Conservation (phyloP, 75 land plant genomes). For the Pinus albicaulis region DNA sequence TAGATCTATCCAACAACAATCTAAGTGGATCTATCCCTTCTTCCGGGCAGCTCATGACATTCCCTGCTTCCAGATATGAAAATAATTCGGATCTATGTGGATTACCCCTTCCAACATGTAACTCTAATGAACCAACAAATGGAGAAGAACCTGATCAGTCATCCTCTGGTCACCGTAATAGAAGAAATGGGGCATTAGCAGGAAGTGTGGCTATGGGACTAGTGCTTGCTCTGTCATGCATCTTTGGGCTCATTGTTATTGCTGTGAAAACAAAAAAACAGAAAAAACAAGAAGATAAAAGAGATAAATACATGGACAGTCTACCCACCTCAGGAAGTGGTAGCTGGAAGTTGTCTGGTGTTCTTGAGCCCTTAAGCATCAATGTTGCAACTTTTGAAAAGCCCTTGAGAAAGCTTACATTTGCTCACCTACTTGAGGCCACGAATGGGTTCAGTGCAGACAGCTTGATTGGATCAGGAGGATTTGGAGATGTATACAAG, state of each 20-base stretch:
- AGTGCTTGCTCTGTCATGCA: conserved; percentile 17
- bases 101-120: conserved; percentile 46
- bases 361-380: conserved; percentile 66
- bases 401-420: conserved; percentile 70
- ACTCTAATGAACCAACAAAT: conserved; percentile 2
- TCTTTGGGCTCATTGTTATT: conserved; percentile 22
- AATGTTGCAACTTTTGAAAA: conserved; percentile 78
- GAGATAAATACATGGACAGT: conserved; percentile 52
- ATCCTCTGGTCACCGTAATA: neutral
- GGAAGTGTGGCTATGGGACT: conserved; percentile 36
- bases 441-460: conserved; percentile 75
- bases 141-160: neutral
- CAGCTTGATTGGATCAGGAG: conserved; percentile 68
- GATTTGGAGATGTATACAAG: conserved; percentile 85
- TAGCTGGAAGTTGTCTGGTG: conserved; percentile 70
- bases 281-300: conserved; percentile 26
- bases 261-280: conserved; percentile 28
- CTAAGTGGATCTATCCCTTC: conserved; percentile 78
- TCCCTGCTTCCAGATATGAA: conserved; percentile 45
- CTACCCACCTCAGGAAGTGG: conserved; percentile 49
- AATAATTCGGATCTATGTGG: conserved; percentile 66
- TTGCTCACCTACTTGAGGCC: conserved; percentile 73
- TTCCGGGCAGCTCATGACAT: conserved; percentile 59
- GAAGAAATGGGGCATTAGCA: conserved; percentile 12
- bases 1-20: conserved; percentile 74